Base-by-base conservation (phyloP, 441 rosid species). In the Adansonia madagascariensis region DNA sequence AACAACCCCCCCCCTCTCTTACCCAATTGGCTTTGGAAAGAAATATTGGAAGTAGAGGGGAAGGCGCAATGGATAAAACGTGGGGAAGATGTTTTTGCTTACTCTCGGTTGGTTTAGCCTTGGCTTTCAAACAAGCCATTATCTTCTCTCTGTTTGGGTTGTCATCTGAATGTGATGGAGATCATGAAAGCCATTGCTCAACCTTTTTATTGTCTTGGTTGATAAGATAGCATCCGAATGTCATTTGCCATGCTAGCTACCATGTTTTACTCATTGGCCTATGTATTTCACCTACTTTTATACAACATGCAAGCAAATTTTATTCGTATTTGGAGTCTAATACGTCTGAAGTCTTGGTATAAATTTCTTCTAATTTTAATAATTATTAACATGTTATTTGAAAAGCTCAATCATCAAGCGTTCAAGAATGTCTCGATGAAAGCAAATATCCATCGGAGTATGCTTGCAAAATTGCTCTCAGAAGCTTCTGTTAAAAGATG, bases 121-220 rank as follows among this genome's bases (percentile, higher is more conserved):
- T 88, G 53, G 86, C 90, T 88, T 91, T 84, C 87, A 86, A 86
- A 83, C 81, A 82, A 77, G 66, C 55, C 72, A 79, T 71, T 46
- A 82, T 73, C 3, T 75, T 79, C 64, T 20, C 35, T 31, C 35
- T 31, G 35, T 65, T 18, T 70, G 82, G 73, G 85, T 85, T 86
- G 70, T 71, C 18, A 77, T 86, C 83, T 31, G 35, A 31, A 47
- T 47, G 12, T 62, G 76, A 79, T 76, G 68, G 71, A 85, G 75
- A 79, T 81, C 85, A 77, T 85, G 92, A 90, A 85, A 91, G 84
- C 12, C 80, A 89, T 89, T 81, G 77, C 87, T 80, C 90, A 91
- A 86, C 93, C 77, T 79, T 84, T 75, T 0, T 65, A 57, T 66
- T 85, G 64, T 75, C 90, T 86, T 91, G 8, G 41, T 63, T 4